Conservation (phyloP, 805 yeast genomes). For the Yarrowia hollandica region DNA sequence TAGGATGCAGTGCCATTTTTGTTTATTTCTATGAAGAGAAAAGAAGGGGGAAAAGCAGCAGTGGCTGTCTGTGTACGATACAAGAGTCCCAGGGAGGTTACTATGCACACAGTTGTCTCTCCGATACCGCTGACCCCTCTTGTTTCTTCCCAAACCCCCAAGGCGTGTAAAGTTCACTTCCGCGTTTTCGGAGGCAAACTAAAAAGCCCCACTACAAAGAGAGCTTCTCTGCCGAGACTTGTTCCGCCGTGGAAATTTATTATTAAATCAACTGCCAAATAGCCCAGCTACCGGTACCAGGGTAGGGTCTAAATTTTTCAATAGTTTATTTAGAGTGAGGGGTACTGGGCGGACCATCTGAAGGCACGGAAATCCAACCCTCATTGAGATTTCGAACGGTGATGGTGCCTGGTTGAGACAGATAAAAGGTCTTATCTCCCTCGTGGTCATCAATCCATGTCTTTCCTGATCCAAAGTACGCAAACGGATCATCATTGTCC, state of each 20-base stretch:
- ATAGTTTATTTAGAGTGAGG: background rate
- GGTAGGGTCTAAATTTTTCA: too few species aligned
- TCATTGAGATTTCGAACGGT: conserved; percentile 1
- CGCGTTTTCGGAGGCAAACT: conserved; percentile 5
- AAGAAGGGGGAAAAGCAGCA: too few species aligned
- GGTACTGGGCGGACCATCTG: conserved; percentile 12
- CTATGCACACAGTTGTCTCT: background rate
- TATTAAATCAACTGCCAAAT: too few species aligned
- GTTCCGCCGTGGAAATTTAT: too few species aligned
- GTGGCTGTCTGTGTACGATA: too few species aligned
- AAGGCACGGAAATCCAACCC: conserved; percentile 10
- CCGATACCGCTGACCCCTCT: conserved; percentile 22
- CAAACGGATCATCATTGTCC: conserved; percentile 30
- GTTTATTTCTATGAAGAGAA: too few species aligned
- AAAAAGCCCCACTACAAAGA: background rate
- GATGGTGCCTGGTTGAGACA: background rate
- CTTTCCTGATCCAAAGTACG: conserved; percentile 32
- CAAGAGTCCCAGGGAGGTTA: too few species aligned
- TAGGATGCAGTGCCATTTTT: background rate
- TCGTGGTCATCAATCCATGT: conserved; percentile 28
- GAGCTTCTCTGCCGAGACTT: too few species aligned
- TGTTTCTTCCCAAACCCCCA: conserved; percentile 21
- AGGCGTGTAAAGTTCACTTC: conserved; percentile 18
- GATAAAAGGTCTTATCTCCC: conserved; percentile 15
- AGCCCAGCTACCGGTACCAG: too few species aligned